These are phyloP conservation scores for Podaxis sp. DNA, from an alignment of 768 basidiomycete species.

Conservation along the genomic window DNA sequence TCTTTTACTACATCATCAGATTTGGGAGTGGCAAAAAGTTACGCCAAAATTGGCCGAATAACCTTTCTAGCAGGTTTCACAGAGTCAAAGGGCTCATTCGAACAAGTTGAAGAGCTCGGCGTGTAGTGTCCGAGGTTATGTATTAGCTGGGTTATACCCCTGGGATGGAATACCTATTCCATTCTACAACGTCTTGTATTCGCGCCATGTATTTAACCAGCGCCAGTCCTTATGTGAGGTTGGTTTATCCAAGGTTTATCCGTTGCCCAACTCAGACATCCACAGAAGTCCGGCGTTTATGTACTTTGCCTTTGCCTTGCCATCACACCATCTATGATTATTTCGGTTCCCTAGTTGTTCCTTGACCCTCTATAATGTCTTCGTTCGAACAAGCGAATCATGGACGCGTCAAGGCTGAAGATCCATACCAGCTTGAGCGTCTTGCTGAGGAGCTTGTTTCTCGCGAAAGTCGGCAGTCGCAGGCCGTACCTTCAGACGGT, in stretches of 20 bases:
- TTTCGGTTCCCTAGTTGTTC: not conserved
- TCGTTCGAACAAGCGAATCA: not conserved
- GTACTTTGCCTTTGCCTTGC: not conserved
- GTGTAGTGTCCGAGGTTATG: too few species aligned
- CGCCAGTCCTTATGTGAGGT: too few species aligned
- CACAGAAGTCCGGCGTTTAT: too few species aligned
- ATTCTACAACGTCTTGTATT: too few species aligned
- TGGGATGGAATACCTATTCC: too few species aligned
- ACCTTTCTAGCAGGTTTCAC: not conserved
- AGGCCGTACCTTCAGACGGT: conserved; percentile 9
- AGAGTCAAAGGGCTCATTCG: not conserved
- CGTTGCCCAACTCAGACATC: too few species aligned
- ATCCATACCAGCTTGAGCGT: conserved; percentile 66
- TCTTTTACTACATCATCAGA: conserved; percentile 1
- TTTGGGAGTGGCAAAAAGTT: not conserved
- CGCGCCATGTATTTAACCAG: too few species aligned
- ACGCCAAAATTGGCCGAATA: not conserved
- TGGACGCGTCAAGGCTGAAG: conserved; percentile 16
- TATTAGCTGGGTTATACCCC: too few species aligned
- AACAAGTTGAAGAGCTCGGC: not conserved
- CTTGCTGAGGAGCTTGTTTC: conserved; percentile 68
- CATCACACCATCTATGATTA: not conserved
- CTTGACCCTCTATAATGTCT: not conserved
- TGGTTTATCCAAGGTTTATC: too few species aligned
- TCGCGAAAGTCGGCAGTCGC: conserved; percentile 35